Evolutionary conservation across 78 protist genomes (phyloP), one percentile per base, ranked within the genome.

Genomic region (Guillardia theta): DNA sequence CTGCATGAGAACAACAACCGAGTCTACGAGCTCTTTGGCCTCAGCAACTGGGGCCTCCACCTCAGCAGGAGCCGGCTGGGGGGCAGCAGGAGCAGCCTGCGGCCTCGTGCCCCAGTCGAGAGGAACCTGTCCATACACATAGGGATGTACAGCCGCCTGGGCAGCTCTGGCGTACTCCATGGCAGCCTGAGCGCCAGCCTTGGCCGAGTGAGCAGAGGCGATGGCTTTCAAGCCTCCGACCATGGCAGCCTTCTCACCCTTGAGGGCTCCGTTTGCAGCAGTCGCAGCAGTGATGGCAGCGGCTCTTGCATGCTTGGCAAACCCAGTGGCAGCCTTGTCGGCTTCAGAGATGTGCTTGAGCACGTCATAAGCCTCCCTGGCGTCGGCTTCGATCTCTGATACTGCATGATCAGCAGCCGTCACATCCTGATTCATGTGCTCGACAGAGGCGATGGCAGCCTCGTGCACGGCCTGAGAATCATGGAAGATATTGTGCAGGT

Each of bases 401-500:
- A 78, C 90, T 0, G 90, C 90, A 48, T 78, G 90, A 8, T 78
- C 90, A 18, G 90, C 90, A 1, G 90, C 18, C 45, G 18, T 10
- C 47, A 78, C 90, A 48, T 78, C 90, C 0, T 10, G 43, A 30
- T 78, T 78, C 90, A 78, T 78, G 48, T 78, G 90, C 90, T 78
- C 18, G 53, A 78, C 90, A 18, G 90, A 45, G 33, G 8, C 24
- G 33, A 78, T 43, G 24, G 90, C 90, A 5, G 90, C 90, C 90
- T 37, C 43, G 48, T 78, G 90, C 53, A 78, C 90, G 10, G 90
- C 45, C 45, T 43, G 90, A 0, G 90, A 37, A 30, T 78, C 90
- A 48, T 78, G 90, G 90, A 78, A 78, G 90, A 78, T 78, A 48
- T 78, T 43, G 50, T 78, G 90, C 50, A 78, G 45, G 90, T 78